Evolutionary conservation across 208 protist species (phyloP).

Genomic region (Phytomonas sp.): DNA sequence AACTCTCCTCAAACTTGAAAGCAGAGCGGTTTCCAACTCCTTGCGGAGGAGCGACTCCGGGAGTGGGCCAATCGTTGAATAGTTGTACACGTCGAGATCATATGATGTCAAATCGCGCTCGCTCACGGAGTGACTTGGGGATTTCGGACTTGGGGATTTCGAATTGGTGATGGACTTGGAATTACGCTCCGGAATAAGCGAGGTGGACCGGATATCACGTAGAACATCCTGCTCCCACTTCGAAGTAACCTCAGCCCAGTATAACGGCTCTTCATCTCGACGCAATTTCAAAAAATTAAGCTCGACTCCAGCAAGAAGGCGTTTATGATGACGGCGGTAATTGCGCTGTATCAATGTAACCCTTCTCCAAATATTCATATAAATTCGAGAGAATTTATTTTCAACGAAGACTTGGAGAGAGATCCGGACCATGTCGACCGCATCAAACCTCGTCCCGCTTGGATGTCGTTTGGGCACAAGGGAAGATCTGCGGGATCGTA

Average conservation of each 20-base stretch:
- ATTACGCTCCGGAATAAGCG: neutral
- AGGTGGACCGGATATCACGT: neutral
- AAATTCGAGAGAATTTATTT: neutral
- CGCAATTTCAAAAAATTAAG: conserved; percentile 54
- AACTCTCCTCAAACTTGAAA: conserved; percentile 8
- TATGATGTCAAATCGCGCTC: conserved; percentile 1
- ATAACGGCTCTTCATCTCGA: conserved; percentile 29
- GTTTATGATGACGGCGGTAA: conserved; percentile 23
- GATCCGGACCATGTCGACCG: neutral
- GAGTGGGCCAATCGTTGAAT: conserved; percentile 33
- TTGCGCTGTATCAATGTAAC: conserved; percentile 39
- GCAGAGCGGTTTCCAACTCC: conserved; percentile 29
- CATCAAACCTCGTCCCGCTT: neutral
- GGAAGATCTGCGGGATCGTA: neutral
- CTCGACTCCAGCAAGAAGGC: conserved; percentile 37
- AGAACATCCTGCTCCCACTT: conserved; percentile 26
- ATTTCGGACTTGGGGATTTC: neutral
- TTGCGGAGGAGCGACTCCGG: conserved; percentile 40
- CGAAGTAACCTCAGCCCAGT: conserved; percentile 35
- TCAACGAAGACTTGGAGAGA: neutral
- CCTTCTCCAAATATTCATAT: neutral
- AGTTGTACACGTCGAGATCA: conserved; percentile 47
- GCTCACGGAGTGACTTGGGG: neutral
- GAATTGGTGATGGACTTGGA: neutral
- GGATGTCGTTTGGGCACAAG: neutral